These are phyloP conservation scores for Collybia sordida DNA, from an alignment of 768 basidiomycete genomes.

Conservation along the genomic window DNA sequence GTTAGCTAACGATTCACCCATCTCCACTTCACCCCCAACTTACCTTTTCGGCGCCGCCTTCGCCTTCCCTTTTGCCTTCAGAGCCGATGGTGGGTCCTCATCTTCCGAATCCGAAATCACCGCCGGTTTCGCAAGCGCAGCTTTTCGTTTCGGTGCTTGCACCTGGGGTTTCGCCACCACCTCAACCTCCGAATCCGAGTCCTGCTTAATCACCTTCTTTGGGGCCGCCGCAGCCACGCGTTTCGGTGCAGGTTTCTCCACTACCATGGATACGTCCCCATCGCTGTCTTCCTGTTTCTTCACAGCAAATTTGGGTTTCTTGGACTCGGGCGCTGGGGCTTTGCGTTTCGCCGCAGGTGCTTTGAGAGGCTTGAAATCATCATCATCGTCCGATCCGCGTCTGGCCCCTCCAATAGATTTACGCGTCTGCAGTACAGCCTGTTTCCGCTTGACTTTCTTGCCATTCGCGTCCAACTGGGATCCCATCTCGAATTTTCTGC, in stretches of 20 bases:
- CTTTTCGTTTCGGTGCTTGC: slow-evolving; percentile 14
- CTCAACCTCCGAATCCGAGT: slow-evolving; percentile 15
- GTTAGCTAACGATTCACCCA: neutral
- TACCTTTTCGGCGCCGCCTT: slow-evolving; percentile 11
- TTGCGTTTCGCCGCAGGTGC: slow-evolving; percentile 41
- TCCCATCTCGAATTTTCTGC: slow-evolving; percentile 47
- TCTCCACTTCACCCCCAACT: neutral
- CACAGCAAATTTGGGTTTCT: slow-evolving; percentile 23
- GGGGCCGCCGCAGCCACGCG: slow-evolving; percentile 17
- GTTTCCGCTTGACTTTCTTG: slow-evolving; percentile 48
- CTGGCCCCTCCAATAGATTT: slow-evolving; percentile 40
- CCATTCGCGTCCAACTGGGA: slow-evolving; percentile 41
- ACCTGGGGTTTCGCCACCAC: slow-evolving; percentile 10
- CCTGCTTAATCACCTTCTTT: slow-evolving; percentile 17
- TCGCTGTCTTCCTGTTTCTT: slow-evolving; percentile 25
- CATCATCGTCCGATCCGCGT: slow-evolving; percentile 38
- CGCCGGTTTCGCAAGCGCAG: slow-evolving; percentile 12
- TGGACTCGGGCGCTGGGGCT: slow-evolving; percentile 24
- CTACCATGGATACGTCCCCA: slow-evolving; percentile 24
- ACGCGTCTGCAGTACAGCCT: slow-evolving; percentile 43
- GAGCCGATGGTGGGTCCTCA: slow-evolving; percentile 14
- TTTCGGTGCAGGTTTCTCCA: slow-evolving; percentile 8
- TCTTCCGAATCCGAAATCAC: slow-evolving; percentile 28
- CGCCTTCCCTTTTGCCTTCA: slow-evolving; percentile 13
- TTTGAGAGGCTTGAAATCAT: slow-evolving; percentile 50